phyloP scores from a whole-genome alignment of 495 filamentous ascomycete species.

The Evansstolkia leycettana region DNA sequence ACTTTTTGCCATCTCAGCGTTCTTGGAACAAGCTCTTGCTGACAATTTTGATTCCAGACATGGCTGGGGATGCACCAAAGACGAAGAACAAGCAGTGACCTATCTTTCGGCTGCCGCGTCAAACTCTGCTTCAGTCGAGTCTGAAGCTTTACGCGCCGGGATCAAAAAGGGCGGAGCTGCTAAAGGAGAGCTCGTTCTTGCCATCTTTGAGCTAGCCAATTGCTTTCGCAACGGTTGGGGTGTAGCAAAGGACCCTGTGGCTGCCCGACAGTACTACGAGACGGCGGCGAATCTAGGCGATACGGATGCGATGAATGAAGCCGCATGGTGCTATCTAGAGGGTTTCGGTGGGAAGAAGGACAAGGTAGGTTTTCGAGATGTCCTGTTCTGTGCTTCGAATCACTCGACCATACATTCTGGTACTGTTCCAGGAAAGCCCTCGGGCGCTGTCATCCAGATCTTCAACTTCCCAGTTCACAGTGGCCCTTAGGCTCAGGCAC shows the following conservation, averaged over 20 bases:
- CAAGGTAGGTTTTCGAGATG: constrained; percentile 64
- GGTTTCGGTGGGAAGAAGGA: constrained; percentile 94
- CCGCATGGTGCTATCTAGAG: constrained; percentile 89
- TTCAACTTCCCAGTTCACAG: background rate
- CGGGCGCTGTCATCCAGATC: constrained; percentile 1
- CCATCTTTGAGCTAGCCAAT: constrained; percentile 88
- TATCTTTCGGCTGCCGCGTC: constrained; percentile 85
- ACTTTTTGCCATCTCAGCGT: background rate
- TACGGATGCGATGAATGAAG: constrained; percentile 95
- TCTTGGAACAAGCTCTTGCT: constrained; percentile 3
- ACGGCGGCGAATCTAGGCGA: constrained; percentile 93
- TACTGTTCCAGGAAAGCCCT: too few species aligned
- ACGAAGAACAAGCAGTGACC: constrained; percentile 60
- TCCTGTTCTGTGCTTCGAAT: too few species aligned
- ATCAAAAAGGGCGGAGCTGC: constrained; percentile 88
- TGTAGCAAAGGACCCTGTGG: constrained; percentile 73
- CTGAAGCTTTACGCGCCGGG: constrained; percentile 68
- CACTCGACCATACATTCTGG: constrained; percentile 1
- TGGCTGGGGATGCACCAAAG: constrained; percentile 76
- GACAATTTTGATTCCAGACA: constrained; percentile 43
- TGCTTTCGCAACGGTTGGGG: constrained; percentile 97
- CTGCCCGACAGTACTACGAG: constrained; percentile 91
- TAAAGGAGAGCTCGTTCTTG: constrained; percentile 95
- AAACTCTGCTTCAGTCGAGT: constrained; percentile 78
- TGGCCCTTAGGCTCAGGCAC: constrained; percentile 8